Evolutionary conservation across 192 early-diverging fungal genomes (phyloP), one percentile per base, ranked within the genome.

Genomic region (Powellomyces hirtus): DNA sequence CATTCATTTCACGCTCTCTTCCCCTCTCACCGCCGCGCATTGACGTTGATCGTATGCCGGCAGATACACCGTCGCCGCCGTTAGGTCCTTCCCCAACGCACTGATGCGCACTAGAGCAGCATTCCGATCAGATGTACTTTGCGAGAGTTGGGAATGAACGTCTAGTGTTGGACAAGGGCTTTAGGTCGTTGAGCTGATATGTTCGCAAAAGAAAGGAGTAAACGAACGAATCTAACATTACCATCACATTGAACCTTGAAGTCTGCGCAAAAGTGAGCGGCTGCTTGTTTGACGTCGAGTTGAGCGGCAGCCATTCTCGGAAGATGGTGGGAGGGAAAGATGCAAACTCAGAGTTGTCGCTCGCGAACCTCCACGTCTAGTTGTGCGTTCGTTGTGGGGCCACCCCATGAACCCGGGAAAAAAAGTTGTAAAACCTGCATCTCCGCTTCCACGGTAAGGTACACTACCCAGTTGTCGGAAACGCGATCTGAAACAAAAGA

Each of bases 31-130:
- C 75, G 74, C 62, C 18, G 71, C 38, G 53, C 77, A 90, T 51
- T 85, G 80, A 27, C 88, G 72, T 69, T 87, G 84, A 73, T 92
- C 89, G 66, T 90, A 90, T 20, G 79, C 45, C 0, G 90, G 88
- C 38, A 92, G 75, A 72, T 79, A 89, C 1, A 72, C 68, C 18
- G 80, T 80, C 31, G 89, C 88, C 44, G 84, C 87, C 4, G 88
- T 88, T 18, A 89, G 61, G 2, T 75, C 67, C 42, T 86, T 88
- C 51, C 85, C 81, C 2, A 90, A 76, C 16, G 68, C 69, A 46
- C 79, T 80, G 29, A 89, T 81, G n/a, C 76, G 68, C 26, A 26
- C 35, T 16, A 36, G 62, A 18, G 52, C 45, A 38, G 53, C 66
- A 1, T 30, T 16, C 1, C 58, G 52, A 16, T 67, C 49, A 10